Evolutionary conservation across 805 yeast species (phyloP).

Genomic region (Ogataea methylovora): DNA sequence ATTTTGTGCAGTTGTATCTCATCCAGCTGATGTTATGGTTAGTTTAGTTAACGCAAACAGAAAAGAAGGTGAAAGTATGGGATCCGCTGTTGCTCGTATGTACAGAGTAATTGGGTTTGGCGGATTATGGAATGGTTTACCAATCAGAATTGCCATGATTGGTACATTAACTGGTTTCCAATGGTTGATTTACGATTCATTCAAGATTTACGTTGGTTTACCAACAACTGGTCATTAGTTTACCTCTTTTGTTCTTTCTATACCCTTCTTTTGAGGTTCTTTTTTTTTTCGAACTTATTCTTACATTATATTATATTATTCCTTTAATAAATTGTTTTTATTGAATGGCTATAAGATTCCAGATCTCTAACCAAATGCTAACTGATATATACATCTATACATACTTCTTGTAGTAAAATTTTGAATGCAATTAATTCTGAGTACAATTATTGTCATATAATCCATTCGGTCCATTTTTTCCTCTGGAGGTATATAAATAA

Average conservation of each 20-base stretch:
- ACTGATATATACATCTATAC: no score
- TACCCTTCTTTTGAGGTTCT: neutral
- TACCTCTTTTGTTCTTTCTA: neutral
- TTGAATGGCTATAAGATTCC: no score
- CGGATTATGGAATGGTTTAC: slow-evolving; percentile 94
- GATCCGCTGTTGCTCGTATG: slow-evolving; percentile 63
- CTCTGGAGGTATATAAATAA: slow-evolving; percentile 22
- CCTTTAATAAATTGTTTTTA: no score
- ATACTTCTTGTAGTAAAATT: no score
- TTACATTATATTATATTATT: neutral
- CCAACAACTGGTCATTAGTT: slow-evolving; percentile 74
- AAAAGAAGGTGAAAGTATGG: slow-evolving; percentile 55
- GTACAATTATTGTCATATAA: slow-evolving; percentile 1
- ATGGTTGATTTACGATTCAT: slow-evolving; percentile 94
- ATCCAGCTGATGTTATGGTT: slow-evolving; percentile 99
- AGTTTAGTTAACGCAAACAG: slow-evolving; percentile 79
- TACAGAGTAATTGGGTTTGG: slow-evolving; percentile 77
- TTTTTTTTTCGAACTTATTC: neutral
- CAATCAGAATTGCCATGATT: slow-evolving; percentile 91
- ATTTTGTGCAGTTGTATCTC: slow-evolving; percentile 90
- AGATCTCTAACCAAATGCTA: no score
- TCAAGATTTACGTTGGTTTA: slow-evolving; percentile 88
- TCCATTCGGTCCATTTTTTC: slow-evolving; percentile 21
- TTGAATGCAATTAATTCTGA: no score
- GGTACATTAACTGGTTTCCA: slow-evolving; percentile 97